Evolutionary conservation across 2,329 filamentous ascomycete species (phyloP).

Genomic region (Penicillium sp.): DNA sequence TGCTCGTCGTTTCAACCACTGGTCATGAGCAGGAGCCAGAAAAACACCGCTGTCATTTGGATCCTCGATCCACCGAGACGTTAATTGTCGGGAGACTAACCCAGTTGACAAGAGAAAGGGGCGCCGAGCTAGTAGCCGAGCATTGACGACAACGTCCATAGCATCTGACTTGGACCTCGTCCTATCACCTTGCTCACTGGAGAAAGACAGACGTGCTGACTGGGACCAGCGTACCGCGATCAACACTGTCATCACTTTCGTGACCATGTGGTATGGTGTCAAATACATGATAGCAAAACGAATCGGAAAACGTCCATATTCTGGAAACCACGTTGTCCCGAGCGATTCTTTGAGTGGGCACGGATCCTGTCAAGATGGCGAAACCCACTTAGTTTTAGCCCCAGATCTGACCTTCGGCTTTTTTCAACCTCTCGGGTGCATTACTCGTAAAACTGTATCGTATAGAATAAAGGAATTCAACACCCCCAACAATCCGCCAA

Average conservation of each 20-base stretch:
- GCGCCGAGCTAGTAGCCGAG: conserved; percentile 10
- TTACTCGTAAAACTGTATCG: not conserved
- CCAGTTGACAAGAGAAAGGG: no score
- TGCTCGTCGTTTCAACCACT: not conserved
- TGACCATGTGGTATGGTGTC: not conserved
- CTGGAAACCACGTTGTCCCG: conserved; percentile 26
- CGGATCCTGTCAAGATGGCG: no score
- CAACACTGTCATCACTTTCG: not conserved
- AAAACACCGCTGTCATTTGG: not conserved
- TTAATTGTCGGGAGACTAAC: no score
- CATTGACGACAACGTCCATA: not conserved
- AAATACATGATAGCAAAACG: not conserved
- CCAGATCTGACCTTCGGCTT: conserved; percentile 10
- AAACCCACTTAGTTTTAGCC: conserved; percentile 20
- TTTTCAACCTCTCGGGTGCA: not conserved
- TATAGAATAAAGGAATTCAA: not conserved
- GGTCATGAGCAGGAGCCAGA: not conserved
- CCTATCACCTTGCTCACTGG: not conserved
- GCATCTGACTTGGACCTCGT: no score
- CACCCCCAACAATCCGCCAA: no score
- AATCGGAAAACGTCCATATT: conserved; percentile 15
- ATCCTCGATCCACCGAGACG: conserved; percentile 1
- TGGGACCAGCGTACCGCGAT: not conserved
- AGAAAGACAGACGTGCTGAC: not conserved
- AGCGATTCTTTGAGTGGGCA: conserved; percentile 9